Base-by-base conservation (phyloP, 208 protist species). In the Acanthamoeba healyi region DNA sequence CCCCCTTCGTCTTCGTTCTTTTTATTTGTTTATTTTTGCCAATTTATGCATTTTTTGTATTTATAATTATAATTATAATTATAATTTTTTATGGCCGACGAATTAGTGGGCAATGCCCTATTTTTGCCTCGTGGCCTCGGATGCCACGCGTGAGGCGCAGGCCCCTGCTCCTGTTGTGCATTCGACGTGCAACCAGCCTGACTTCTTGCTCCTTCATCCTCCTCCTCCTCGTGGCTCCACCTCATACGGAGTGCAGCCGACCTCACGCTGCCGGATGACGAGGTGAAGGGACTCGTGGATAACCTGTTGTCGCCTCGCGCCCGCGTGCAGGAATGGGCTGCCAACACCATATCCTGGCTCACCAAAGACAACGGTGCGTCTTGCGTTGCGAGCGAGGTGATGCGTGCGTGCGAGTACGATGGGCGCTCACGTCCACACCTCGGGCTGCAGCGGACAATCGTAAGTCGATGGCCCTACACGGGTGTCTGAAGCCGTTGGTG, bases 291-390 rank as follows among this genome's bases (percentile, higher is more conserved):
- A 38, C 74, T 84, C 26, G 74, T 84, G 74, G 74, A 46, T 10
- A 56, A 22, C 42, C 74, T 84, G 17, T 5, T 5, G 3, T 84
- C 74, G 26, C 56, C 74, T 9, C 74, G 74, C 29, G 19, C 74
- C 19, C 74, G 74, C 42, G 74, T 84, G 19, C 74, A 84, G 29
- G 74, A 84, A 56, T 84, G 74, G 74, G 74, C 74, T 22, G 74
- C 74, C 38, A 84, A 84, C 74, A 84, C 74, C 44, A 84, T 84
- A 84, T 84, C 74, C 12, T 84, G 74, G 74, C 44, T 84, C 36
- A 84, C 74, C 26, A 84, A 84, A 56, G 74, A 84, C 44, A 84
- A 84, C n/a, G 74, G 74, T 84, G 17, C 74, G 0, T 19, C 26
- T n/a, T n/a, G n/a, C n/a, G n/a, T n/a, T n/a, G n/a, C n/a, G n/a